phyloP scores from a whole-genome alignment of 495 filamentous ascomycete genomes.

The Tuber aestivum region DNA sequence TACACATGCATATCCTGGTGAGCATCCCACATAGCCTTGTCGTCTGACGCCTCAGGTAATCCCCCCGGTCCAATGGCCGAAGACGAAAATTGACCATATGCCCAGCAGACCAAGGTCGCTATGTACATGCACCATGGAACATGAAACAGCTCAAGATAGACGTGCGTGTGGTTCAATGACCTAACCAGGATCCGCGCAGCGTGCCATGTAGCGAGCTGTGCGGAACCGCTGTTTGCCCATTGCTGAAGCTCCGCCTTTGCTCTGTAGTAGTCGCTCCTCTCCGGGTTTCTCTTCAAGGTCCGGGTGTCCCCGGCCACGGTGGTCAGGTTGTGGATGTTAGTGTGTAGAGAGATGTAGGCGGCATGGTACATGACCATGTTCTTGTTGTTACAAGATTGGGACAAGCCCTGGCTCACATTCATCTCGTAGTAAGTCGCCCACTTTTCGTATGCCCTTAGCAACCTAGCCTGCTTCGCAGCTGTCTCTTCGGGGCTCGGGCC shows the following conservation, averaged over 20 bases:
- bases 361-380: conserved; percentile 43
- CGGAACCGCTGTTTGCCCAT: conserved; percentile 32
- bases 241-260: conserved; percentile 39
- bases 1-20: conserved; percentile 39
- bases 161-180: conserved; percentile 28
- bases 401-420: conserved; percentile 38
- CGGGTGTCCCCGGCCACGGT: conserved; percentile 37
- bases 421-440: conserved; percentile 41
- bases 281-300: conserved; percentile 24
- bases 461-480: conserved; percentile 33
- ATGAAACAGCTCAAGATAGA: conserved; percentile 35
- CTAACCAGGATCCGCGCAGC: conserved; percentile 39
- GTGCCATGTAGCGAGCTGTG: conserved; percentile 42
- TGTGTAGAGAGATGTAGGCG: conserved; percentile 41
- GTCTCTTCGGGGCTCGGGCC: conserved; percentile 32
- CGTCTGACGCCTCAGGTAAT: conserved; percentile 20
- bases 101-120: conserved; percentile 40
- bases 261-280: conserved; percentile 36
- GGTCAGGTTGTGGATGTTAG: conserved; percentile 37
- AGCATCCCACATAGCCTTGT: conserved; percentile 39
- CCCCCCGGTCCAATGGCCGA: conserved; percentile 20
- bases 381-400: conserved; percentile 36
- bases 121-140: conserved; percentile 39
- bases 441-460: conserved; percentile 37
- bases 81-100: conserved; percentile 38